Evolutionary conservation across 148 eudicot genomes (phyloP).

Genomic region (Linanthus parryae): DNA sequence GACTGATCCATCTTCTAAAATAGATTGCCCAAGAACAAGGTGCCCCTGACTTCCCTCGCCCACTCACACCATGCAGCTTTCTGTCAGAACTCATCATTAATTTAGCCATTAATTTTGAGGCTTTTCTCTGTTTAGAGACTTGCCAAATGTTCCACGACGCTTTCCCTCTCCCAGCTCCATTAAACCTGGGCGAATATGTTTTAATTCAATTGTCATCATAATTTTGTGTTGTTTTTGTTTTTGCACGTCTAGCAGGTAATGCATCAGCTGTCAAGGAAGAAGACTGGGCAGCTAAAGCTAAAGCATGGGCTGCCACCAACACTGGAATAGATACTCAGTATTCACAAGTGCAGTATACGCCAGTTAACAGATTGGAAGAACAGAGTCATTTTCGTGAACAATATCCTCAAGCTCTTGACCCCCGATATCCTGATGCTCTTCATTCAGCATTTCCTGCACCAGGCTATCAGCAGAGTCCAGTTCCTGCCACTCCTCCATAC

Average conservation of each 20-base stretch:
- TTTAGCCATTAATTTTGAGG: background rate
- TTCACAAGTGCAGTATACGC: slow-evolving; percentile 38
- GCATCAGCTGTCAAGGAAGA: slow-evolving; percentile 64
- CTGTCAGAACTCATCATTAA: background rate
- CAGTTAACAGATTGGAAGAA: slow-evolving; percentile 39
- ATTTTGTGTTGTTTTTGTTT: too few species aligned
- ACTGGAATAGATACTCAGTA: slow-evolving; percentile 56
- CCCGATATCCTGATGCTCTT: slow-evolving; percentile 44
- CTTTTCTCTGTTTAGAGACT: background rate
- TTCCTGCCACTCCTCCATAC: slow-evolving; percentile 31
- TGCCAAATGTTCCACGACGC: too few species aligned
- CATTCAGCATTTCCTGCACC: slow-evolving; percentile 37
- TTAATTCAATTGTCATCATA: too few species aligned
- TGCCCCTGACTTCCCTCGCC: too few species aligned
- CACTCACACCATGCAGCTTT: background rate
- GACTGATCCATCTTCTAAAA: too few species aligned
- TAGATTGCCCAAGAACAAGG: too few species aligned
- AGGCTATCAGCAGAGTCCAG: slow-evolving; percentile 51
- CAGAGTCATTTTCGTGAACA: slow-evolving; percentile 49
- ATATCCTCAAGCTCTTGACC: slow-evolving; percentile 40
- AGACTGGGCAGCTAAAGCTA: slow-evolving; percentile 95
- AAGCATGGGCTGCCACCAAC: slow-evolving; percentile 92
- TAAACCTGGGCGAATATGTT: too few species aligned
- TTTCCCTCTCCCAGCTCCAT: background rate
- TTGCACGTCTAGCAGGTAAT: too few species aligned